Conservation (phyloP, 2,329 filamentous ascomycete genomes). For the Scedosporium boydii region DNA sequence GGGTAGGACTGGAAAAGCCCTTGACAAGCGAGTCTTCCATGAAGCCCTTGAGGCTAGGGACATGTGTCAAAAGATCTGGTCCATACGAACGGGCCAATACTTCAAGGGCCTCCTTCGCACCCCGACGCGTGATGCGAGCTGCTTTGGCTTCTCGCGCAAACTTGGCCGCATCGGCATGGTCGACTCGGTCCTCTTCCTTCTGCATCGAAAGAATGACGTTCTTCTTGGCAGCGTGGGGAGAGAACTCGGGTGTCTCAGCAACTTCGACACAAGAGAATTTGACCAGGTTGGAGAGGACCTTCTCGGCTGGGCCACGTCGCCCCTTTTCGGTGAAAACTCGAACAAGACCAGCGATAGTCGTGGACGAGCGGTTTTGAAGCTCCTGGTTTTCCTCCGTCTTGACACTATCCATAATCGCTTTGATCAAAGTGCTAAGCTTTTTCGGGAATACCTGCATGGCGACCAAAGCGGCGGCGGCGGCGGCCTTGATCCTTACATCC, state of each 20-base stretch:
- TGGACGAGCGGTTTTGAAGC: conserved; percentile 77
- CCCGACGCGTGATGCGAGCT: conserved; percentile 80
- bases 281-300: conserved; percentile 89
- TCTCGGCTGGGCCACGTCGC: conserved; percentile 80
- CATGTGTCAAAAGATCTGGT: conserved; percentile 63
- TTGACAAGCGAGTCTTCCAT: conserved; percentile 73
- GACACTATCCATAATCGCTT: conserved; percentile 95
- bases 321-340: conserved; percentile 73
- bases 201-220: conserved; percentile 83
- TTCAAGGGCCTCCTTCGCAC: conserved; percentile 89
- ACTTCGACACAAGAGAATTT: conserved; percentile 98
- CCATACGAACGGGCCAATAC: conserved; percentile 77
- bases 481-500: conserved; percentile 78
- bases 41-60: conserved; percentile 70
- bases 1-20: conserved; percentile 52
- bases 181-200: conserved; percentile 92
- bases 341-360: conserved; percentile 77
- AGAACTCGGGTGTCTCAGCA: conserved; percentile 92
- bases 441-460: conserved; percentile 83
- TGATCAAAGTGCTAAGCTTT: conserved; percentile 87
- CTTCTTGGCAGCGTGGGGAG: conserved; percentile 68
- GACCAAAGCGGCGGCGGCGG: conserved; percentile 78
- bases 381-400: conserved; percentile 90
- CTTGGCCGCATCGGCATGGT: conserved; percentile 82
- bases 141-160: conserved; percentile 85